Percentiles rank a stretch among this genome's conserved stretches.
Conservation (phyloP, 192 early-diverging fungal genomes). For the Martensiomyces pterosporus region DNA sequence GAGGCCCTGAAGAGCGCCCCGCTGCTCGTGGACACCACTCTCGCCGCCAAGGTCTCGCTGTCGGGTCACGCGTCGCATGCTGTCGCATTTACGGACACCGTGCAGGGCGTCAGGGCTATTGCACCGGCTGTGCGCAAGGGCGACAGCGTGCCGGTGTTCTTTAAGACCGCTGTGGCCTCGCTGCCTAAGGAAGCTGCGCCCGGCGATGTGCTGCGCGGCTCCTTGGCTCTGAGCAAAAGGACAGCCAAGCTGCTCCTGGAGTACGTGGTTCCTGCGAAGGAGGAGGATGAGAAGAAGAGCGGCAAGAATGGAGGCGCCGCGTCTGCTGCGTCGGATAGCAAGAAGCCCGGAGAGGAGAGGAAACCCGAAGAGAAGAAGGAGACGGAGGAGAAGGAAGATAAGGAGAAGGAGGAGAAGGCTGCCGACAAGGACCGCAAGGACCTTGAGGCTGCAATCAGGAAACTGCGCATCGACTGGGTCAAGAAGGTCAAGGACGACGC, state of each 20-base stretch:
- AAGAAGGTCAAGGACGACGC: constrained; percentile 69
- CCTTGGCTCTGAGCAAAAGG: constrained; percentile 50
- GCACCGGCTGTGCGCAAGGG: constrained; percentile 59
- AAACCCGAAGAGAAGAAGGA: neutral
- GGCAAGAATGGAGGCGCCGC: constrained; percentile 15
- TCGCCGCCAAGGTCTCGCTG: constrained; percentile 53
- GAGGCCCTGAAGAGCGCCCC: constrained; percentile 66
- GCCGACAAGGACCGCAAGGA: constrained; percentile 52
- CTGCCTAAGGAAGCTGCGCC: constrained; percentile 66
- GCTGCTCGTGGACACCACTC: constrained; percentile 60
- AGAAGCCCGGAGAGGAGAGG: constrained; percentile 34
- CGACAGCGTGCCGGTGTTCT: constrained; percentile 40
- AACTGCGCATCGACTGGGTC: constrained; percentile 73
- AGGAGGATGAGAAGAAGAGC: neutral
- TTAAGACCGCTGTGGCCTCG: constrained; percentile 15
- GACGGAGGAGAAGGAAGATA: constrained; percentile 21
- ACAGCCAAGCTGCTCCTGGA: constrained; percentile 42
- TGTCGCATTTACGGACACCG: constrained; percentile 53
- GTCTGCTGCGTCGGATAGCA: constrained; percentile 54
- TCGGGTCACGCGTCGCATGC: constrained; percentile 13
- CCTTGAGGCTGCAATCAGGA: constrained; percentile 68
- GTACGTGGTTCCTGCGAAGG: constrained; percentile 42
- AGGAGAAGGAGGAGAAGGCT: constrained; percentile 21
- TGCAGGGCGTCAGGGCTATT: constrained; percentile 52
- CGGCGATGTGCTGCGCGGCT: constrained; percentile 77